Evolutionary conservation across 768 basidiomycete genomes (phyloP), one percentile per base, ranked within the genome.

Genomic region (Tulasnella sp.): DNA sequence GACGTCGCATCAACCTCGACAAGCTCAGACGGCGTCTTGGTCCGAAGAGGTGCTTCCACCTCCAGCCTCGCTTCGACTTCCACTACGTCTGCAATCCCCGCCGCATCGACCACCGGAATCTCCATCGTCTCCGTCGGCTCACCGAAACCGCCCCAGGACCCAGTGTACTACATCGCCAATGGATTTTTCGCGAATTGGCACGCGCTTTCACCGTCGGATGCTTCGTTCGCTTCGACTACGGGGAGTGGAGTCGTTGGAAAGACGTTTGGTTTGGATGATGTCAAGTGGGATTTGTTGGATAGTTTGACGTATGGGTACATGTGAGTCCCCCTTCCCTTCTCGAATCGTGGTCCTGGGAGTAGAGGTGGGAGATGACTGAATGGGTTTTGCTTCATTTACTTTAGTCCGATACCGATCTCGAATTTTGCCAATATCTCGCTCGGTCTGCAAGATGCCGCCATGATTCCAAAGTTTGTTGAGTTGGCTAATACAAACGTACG

Each of bases 151-250:
- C n/a, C 74, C 17, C 45, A 37, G 42, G 58, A 39, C 38, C 64
- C 58, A 17, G 54, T 39, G 39, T 67, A 67, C 39, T 72, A 72
- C 49, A 67, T 75, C 39, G 74, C 74, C 74, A 75, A 75, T 38
- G 64, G 36, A n/a, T 75, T 75, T 36, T 75, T 67, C 40, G 74
- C 74, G 31, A 67, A 64, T 36, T 75, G 74, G 74, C 74, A 75
- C 67, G 58, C 74, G 1, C 25, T 75, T 34, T 5, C n/a, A 29
- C 74, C 74, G 34, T 69, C 37, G 22, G 40, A 45, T 14, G 8
- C 45, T 19, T 45, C 42, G 14, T 74, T 74, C 52, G 52, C 36
- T 37, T 74, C 72, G 37, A 15, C 4, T 45, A 49, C 72, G 9
- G 72, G 72, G 7, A 49, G 45, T n/a, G 72, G 72, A 45, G 52